These are phyloP conservation scores for Fusarium sp. DNA, from an alignment of 2,329 filamentous ascomycete genomes.

Conservation along the genomic window DNA sequence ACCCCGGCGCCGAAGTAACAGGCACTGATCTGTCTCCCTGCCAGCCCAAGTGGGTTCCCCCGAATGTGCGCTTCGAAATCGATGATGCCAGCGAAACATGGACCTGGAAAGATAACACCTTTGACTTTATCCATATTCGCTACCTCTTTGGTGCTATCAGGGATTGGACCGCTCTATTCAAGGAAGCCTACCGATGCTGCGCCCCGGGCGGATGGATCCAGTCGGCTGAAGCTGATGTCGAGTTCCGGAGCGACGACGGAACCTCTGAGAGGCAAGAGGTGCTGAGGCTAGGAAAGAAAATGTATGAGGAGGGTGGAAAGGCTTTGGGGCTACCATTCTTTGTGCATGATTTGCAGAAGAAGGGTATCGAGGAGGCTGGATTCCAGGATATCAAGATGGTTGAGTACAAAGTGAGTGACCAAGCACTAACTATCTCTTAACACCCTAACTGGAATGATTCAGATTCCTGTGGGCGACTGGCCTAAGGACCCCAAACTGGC, in stretches of 20 bases:
- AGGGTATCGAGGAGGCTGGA: conserved; percentile 27
- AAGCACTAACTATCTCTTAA: too few species aligned
- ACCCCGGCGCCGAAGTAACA: conserved; percentile 21
- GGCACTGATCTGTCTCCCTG: conserved; percentile 40
- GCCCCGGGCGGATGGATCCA: conserved; percentile 37
- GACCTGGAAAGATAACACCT: conserved; percentile 30
- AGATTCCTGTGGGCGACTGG: conserved; percentile 37
- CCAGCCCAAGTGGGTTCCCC: conserved; percentile 38
- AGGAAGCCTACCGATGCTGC: conserved; percentile 37
- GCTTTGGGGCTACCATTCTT: conserved; percentile 21
- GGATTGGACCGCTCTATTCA: conserved; percentile 31
- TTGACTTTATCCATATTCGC: conserved; percentile 36
- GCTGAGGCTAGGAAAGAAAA: conserved; percentile 10
- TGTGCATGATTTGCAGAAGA: conserved; percentile 24
- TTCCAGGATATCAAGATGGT: conserved; percentile 33
- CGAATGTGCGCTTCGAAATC: conserved; percentile 37
- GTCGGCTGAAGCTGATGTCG: conserved; percentile 31
- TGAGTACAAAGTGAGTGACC: conserved; percentile 31
- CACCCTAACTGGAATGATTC: too few species aligned
- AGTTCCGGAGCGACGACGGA: conserved; percentile 29
- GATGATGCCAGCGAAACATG: conserved; percentile 34
- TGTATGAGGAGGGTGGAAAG: conserved; percentile 36
- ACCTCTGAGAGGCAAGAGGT: conserved; percentile 23
- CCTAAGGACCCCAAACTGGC: conserved; percentile 28
- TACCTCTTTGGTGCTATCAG: conserved; percentile 37